Evolutionary conservation across 768 basidiomycete species (phyloP), one percentile per base, ranked within the genome.

Genomic region (Psilocybe cyanescens): DNA sequence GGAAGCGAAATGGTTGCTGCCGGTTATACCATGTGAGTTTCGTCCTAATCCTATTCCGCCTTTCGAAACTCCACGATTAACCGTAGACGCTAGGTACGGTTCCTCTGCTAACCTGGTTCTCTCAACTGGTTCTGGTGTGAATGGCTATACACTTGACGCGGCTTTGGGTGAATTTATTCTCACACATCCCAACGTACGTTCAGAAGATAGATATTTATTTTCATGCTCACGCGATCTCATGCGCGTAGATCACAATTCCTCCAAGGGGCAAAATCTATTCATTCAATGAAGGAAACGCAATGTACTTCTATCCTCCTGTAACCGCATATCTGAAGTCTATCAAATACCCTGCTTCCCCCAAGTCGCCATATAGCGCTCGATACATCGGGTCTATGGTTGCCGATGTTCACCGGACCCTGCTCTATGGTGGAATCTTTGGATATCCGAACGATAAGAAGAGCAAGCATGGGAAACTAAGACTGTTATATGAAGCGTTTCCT

Each of bases 321-420:
- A 78, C 77, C 53, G 85, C 87, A 46, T 97, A 97, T 76, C 85
- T 97, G 61, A 88, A 92, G 64, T 92, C 91, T 65, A 93, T 97
- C 84, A 97, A 99, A 77, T 95, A 84, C 74, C 96, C 97, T 1
- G 73, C 85, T 48, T 74, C 84, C 52, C 88, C 87, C 35, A 95
- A 89, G 75, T 79, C 86, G 28, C 96, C 97, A 8, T 97, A 97
- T 72, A 94, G 91, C 64, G 89, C 92, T 65, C 86, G 95, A 62
- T 89, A 99, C 77, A 97, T 99, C 72, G 97, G 97, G 29, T 96
- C 94, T 62, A 99, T 99, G 97, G 97, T 99, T 37, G 96, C 97
- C 55, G 97, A 99, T 76, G 97, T 98, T 28, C 95, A 97, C 77
- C 84, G 97, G 67, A 99, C 97, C 5, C 78, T 99, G 33, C 81